Evolutionary conservation across 177 flowering plant genomes (phyloP).

Genomic region (Tripterygium wilfordii): DNA sequence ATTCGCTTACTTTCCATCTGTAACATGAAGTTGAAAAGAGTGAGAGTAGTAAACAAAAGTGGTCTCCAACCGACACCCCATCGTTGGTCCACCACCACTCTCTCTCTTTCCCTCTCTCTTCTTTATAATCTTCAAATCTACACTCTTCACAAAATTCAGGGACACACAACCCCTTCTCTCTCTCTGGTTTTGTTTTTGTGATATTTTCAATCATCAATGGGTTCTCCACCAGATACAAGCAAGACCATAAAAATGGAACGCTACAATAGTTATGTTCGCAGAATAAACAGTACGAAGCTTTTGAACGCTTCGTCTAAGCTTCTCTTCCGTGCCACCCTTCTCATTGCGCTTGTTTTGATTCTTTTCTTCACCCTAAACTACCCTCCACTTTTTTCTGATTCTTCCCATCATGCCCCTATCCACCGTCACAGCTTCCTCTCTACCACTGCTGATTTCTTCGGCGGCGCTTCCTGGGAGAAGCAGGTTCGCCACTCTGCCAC

Average conservation of each 20-base stretch:
- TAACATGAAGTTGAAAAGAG: not conserved
- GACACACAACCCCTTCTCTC: constrained; percentile 4
- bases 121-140: constrained; percentile 24
- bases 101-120: constrained; percentile 7
- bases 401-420: constrained; percentile 4
- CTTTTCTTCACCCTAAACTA: constrained; percentile 67
- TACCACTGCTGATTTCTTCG: constrained; percentile 40
- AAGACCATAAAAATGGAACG: constrained; percentile 75
- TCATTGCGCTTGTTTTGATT: constrained; percentile 57
- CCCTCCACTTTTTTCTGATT: constrained; percentile 34
- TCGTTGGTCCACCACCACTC: not conserved
- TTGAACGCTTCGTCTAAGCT: constrained; percentile 81
- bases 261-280: constrained; percentile 75
- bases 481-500: constrained; percentile 78
- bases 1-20: constrained; percentile 2
- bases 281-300: constrained; percentile 59
- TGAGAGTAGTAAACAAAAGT: constrained; percentile 15
- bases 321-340: constrained; percentile 66
- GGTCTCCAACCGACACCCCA: constrained; percentile 34
- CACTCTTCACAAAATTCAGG: constrained; percentile 23
- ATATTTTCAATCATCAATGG: constrained; percentile 20
- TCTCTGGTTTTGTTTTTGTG: not conserved
- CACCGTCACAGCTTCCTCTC: constrained; percentile 39
- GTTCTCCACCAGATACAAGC: constrained; percentile 57
- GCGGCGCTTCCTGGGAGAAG: constrained; percentile 79